phyloP scores from a whole-genome alignment of 1,139 yeast species.

The Taphrina flavorubra region DNA sequence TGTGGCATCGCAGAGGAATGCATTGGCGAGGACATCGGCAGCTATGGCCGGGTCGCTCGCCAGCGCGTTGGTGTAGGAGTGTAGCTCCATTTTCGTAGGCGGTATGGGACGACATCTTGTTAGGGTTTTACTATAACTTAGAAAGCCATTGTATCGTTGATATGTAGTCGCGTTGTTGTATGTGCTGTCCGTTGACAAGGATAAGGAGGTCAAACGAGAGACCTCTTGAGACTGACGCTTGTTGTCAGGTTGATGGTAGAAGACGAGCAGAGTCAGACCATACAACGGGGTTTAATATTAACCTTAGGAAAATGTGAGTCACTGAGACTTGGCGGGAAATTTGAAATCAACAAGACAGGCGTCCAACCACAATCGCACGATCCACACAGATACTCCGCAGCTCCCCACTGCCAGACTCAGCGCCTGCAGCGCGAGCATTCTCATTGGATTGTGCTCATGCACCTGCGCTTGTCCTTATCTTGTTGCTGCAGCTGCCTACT shows the following conservation, averaged over 20 bases:
- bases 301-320: conserved; percentile 11
- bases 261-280: background rate
- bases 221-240: conserved; percentile 5
- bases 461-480: background rate
- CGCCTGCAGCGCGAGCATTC: background rate
- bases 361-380: conserved; percentile 14
- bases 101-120: conserved; percentile 6
- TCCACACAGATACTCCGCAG: background rate
- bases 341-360: conserved; percentile 9
- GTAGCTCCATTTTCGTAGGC: conserved; percentile 11
- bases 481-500: background rate
- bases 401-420: conserved; percentile 1
- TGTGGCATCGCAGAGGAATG: background rate
- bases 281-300: conserved; percentile 4
- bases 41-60: conserved; percentile 10
- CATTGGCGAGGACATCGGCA: conserved; percentile 19
- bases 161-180: background rate
- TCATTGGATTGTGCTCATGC: background rate
- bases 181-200: conserved; percentile 9
- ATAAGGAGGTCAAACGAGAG: conserved; percentile 3
- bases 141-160: conserved; percentile 8
- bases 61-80: conserved; percentile 20
- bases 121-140: background rate
- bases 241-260: background rate
- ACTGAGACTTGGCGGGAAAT: conserved; percentile 2